Conservation (phyloP, 108 stramenopile species). For the Schizochytrium sp. region DNA sequence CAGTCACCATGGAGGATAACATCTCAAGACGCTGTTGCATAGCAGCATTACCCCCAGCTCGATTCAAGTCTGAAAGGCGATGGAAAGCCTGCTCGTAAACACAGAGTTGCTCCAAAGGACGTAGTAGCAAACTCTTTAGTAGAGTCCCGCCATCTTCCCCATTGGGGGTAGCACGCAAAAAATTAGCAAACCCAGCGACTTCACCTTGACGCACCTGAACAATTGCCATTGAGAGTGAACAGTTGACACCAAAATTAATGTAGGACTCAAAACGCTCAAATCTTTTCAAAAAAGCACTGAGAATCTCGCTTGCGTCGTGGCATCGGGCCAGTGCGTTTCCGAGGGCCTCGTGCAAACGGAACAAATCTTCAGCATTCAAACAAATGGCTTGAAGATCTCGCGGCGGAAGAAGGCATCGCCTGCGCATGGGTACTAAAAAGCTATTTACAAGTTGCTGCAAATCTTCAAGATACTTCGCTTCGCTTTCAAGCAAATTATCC, state of each 20-base stretch:
- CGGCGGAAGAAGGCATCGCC: conserved; percentile 33
- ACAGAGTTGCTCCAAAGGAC: conserved; percentile 5
- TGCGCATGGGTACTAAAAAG: conserved; percentile 35
- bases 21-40: conserved; percentile 2
- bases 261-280: not conserved
- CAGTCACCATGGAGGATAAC: not conserved
- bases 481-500: conserved; percentile 15
- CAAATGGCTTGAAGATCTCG: conserved; percentile 32
- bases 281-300: not conserved
- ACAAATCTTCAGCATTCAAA: conserved; percentile 1
- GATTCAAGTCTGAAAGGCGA: conserved; percentile 4
- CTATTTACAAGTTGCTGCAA: conserved; percentile 30
- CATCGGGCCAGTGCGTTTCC: not conserved
- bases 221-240: conserved; percentile 30
- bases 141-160: not conserved
- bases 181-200: conserved; percentile 34
- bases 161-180: not conserved
- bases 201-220: conserved; percentile 43
- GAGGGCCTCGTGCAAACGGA: not conserved
- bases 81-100: conserved; percentile 19
- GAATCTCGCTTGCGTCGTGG: conserved; percentile 25
- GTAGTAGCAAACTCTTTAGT: not conserved
- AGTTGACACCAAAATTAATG: not conserved
- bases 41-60: conserved; percentile 5
- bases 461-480: not conserved